Base-by-base conservation (phyloP, 495 filamentous ascomycete species). In the Polyplosphaeria fusca region DNA sequence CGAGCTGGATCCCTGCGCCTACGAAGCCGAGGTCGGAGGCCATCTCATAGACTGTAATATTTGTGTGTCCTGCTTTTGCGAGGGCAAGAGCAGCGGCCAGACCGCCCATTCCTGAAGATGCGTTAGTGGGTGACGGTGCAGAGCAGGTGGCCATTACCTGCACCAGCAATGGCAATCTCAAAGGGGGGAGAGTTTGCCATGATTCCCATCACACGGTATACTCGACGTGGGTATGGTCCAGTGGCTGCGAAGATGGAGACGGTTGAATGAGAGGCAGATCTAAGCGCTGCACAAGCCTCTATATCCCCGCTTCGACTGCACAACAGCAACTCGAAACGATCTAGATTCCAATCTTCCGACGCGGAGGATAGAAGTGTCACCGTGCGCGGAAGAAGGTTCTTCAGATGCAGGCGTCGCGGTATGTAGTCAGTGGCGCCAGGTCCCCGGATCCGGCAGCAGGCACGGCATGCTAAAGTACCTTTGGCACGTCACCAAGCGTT, bases 1-100 rank as follows among this genome's bases (percentile, higher is more conserved):
- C 86, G 38, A 92, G 76, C 68, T 92, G 87, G 62, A 92, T 89
- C 24, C 87, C 88, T 5, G 87, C 87, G 44, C 89, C 89, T 11
- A 91, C 86, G 52, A 91, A 91, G 25, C 87, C 87, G 2, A 91
- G 74, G 52, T 86, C 83, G 16, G 83, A 80, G 0, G 87, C 86
- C 24, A 74, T 79, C 67, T 91, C 87, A 63, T 81, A 91, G 39
- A 91, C 81, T 47, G 85, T 76, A 66, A 91, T 83, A 39, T 84
- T 67, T 61, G 78, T 82, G 71, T 89, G 89, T 13, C 86, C 87
- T 67, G 81, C 79, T 68, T 85, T 82, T 4, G 86, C 86, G 32
- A 90, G 77, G 23, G 86, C 83, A 20, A 91, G 77, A 40, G 87
- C 86, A 42, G 71, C 78, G 38, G 86, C 83, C 30, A 91, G 72